These are phyloP conservation scores for Sugiyamaella paludigena DNA, from an alignment of 1,139 yeast genomes.

Conservation along the genomic window DNA sequence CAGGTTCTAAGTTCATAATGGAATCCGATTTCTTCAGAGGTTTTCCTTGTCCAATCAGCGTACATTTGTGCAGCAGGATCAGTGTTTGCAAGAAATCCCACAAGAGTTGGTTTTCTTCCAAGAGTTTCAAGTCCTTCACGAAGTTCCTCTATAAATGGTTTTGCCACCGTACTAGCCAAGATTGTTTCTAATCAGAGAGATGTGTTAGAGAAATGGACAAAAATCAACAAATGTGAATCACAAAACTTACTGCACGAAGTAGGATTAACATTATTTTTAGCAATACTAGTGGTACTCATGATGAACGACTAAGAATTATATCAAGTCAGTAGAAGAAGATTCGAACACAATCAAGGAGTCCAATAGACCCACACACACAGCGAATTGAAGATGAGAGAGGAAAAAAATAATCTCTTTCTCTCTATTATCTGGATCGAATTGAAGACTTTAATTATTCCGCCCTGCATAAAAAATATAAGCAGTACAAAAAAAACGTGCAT, in stretches of 20 bases:
- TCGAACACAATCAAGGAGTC: too few species aligned
- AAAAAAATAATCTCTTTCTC: too few species aligned
- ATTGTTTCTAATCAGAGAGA: constrained; percentile 70
- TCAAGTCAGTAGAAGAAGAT: too few species aligned
- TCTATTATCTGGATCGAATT: neutral
- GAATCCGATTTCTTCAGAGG: constrained; percentile 83
- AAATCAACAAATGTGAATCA: neutral
- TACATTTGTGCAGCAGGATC: constrained; percentile 96
- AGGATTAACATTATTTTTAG: constrained; percentile 9
- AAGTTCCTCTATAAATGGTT: constrained; percentile 73
- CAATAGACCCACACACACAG: too few species aligned
- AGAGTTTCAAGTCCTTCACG: constrained; percentile 54
- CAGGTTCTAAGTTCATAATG: constrained; percentile 71
- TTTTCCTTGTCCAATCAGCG: constrained; percentile 94
- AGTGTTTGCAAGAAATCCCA: constrained; percentile 84
- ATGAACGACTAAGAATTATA: too few species aligned
- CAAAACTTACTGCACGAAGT: constrained; percentile 20
- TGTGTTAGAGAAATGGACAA: neutral
- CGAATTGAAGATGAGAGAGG: too few species aligned
- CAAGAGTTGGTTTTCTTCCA: constrained; percentile 62
- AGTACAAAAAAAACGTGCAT: too few species aligned
- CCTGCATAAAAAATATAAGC: too few species aligned
- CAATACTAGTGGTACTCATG: constrained; percentile 3
- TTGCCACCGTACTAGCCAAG: constrained; percentile 83
- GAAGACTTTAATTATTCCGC: neutral